Evolutionary conservation across 2,329 filamentous ascomycete genomes (phyloP), one percentile per base, ranked within the genome.

Genomic region (Diaporthe sp.): DNA sequence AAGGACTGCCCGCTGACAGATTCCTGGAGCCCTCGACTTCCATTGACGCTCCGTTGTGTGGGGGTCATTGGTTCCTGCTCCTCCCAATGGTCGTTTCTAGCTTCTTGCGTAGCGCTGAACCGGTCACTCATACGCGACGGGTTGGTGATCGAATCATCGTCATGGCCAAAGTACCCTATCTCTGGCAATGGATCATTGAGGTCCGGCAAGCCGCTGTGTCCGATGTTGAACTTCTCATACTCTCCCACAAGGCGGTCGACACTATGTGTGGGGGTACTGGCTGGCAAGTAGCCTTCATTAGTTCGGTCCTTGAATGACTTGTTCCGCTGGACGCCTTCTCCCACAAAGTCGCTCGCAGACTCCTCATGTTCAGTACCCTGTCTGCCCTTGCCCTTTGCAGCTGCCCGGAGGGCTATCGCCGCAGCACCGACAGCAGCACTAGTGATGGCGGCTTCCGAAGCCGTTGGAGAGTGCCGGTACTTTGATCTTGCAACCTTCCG

Each of bases 91-190:
- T 78, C 79, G 39, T 76, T 73, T 39, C 80, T 78, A 55, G 78
- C 79, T 22, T 82, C 75, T 12, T 84, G 81, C 2, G 79, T 79
- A 42, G 90, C 91, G 70, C 91, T 92, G 68, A 94, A 90, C 1
- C 92, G 93, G 25, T 94, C 95, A 78, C 95, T 90, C 55, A 97
- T 92, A 68, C 96, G 89, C 0, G 96, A 98, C 3, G 95, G 95
- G 81, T 97, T 97, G 25, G 95, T 98, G 61, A 91, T 93, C 22
- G 95, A 89, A 77, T 97, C 95, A 51, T 91, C 89, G 15, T 89
- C 87, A 75, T 88, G 86, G 70, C 84, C 86, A 2, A 85, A 79
- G 78, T 94, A 93, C 5, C 93, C 95, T 80, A 94, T 92, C 81
- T 96, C 95, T 0, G 94, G 94, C 87, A 96, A 90, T 7, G 94